Percentiles rank a stretch among this genome's conserved stretches.
phyloP scores from a whole-genome alignment of 345 rosid genomes.

The Hibiscus mutabilis region DNA sequence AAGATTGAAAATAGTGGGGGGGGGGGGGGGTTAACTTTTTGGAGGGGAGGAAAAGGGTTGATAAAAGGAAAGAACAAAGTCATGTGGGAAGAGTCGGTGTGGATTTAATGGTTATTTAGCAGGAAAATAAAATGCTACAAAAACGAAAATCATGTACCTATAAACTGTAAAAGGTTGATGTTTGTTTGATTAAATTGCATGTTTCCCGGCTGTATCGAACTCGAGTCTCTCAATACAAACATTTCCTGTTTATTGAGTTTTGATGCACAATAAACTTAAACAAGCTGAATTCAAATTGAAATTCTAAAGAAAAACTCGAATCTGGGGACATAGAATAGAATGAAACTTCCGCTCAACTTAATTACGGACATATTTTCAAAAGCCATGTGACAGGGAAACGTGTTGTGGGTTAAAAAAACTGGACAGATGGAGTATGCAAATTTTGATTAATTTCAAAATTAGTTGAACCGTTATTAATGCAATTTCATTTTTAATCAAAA shows the following conservation, averaged over 20 bases:
- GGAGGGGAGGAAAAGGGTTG: conserved; percentile 20
- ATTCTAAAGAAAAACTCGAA: no score
- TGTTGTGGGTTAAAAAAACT: not conserved
- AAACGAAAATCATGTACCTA: not conserved
- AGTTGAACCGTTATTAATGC: not conserved
- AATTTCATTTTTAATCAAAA: not conserved
- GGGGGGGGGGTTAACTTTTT: no score
- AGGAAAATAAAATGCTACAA: not conserved
- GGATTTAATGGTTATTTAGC: conserved; percentile 39
- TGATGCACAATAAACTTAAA: no score
- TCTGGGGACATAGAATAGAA: not conserved
- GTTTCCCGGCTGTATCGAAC: not conserved
- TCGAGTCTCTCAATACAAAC: no score
- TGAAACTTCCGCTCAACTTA: no score
- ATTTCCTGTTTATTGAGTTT: no score
- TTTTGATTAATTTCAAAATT: not conserved
- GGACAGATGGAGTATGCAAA: no score
- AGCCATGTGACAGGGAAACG: not conserved
- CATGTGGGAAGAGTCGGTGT: conserved; percentile 73
- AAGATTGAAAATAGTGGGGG: conserved; percentile 21
- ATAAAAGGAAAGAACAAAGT: conserved; percentile 34
- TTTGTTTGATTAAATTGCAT: not conserved
- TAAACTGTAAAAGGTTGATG: not conserved
- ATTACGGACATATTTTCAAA: no score
- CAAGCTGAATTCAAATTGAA: not conserved